Conservation (phyloP, 129 eudicot species). For the Tagetes erecta region DNA sequence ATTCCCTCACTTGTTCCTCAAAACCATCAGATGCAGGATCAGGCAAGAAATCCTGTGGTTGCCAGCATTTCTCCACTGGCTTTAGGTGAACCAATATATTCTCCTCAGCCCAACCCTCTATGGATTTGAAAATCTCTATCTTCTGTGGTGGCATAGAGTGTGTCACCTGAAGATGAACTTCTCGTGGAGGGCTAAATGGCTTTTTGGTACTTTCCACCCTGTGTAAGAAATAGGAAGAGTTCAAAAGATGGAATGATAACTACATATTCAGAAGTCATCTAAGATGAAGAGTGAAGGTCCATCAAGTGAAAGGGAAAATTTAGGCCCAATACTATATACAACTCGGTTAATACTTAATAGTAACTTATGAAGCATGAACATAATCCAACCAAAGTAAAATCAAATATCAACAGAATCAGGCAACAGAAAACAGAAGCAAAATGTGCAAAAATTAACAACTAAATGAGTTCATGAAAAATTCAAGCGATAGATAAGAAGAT, state of each 20-base stretch:
- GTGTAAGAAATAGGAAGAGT: slow-evolving; percentile 15
- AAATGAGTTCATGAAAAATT: background rate
- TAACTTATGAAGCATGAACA: background rate
- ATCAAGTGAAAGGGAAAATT: background rate
- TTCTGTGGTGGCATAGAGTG: slow-evolving; percentile 94
- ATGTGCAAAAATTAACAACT: background rate
- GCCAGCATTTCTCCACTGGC: slow-evolving; percentile 91
- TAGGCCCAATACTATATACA: background rate
- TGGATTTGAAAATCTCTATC: slow-evolving; percentile 68
- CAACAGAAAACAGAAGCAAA: background rate
- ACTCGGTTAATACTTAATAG: background rate
- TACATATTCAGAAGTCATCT: background rate
- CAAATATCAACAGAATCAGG: background rate
- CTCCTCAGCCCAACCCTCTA: slow-evolving; percentile 82
- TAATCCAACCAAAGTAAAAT: background rate
- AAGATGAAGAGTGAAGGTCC: background rate
- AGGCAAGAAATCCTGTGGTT: slow-evolving; percentile 84
- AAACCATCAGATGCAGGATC: slow-evolving; percentile 89
- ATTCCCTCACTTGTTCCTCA: slow-evolving; percentile 68
- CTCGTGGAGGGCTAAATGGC: slow-evolving; percentile 71
- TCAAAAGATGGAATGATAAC: background rate
- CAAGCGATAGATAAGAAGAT: background rate
- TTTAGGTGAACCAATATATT: slow-evolving; percentile 65
- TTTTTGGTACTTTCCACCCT: slow-evolving; percentile 64
- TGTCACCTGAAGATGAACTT: slow-evolving; percentile 75